These are phyloP conservation scores for Eragrostis curvula DNA, from an alignment of 176 grass and related monocot genomes.

Conservation along the genomic window DNA sequence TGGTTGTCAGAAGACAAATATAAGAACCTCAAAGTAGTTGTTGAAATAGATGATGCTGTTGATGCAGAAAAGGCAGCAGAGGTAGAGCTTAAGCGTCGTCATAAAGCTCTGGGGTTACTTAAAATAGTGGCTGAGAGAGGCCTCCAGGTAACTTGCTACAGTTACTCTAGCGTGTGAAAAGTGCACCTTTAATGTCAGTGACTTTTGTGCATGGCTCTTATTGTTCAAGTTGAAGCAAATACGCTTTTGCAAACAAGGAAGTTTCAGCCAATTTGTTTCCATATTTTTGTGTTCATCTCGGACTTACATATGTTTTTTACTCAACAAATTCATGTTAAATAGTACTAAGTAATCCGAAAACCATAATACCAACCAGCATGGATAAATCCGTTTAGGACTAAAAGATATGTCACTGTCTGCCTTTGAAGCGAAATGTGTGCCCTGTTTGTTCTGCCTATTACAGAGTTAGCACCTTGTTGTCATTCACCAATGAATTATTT, in stretches of 20 bases:
- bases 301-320: neutral
- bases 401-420: neutral
- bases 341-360: neutral
- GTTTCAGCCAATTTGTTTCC: neutral
- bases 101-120: constrained; percentile 79
- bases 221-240: constrained; percentile 4
- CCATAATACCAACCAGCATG: neutral
- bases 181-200: neutral
- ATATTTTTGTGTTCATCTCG: constrained; percentile 2
- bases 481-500: neutral
- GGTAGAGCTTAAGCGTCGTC: constrained; percentile 70
- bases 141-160: constrained; percentile 70
- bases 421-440: constrained; percentile 10
- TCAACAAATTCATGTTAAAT: neutral
- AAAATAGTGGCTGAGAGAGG: constrained; percentile 83
- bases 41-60: constrained; percentile 89
- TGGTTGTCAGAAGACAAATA: constrained; percentile 90
- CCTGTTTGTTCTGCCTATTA: neutral
- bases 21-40: constrained; percentile 88
- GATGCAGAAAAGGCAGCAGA: constrained; percentile 72
- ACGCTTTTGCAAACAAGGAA: neutral
- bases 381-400: neutral
- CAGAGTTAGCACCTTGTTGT: neutral
- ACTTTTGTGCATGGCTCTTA: constrained; percentile 5
- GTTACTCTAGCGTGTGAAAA: constrained; percentile 20